Evolutionary conservation across 306 rosid genomes (phyloP).

Genomic region (Gynostemma pentaphyllum): DNA sequence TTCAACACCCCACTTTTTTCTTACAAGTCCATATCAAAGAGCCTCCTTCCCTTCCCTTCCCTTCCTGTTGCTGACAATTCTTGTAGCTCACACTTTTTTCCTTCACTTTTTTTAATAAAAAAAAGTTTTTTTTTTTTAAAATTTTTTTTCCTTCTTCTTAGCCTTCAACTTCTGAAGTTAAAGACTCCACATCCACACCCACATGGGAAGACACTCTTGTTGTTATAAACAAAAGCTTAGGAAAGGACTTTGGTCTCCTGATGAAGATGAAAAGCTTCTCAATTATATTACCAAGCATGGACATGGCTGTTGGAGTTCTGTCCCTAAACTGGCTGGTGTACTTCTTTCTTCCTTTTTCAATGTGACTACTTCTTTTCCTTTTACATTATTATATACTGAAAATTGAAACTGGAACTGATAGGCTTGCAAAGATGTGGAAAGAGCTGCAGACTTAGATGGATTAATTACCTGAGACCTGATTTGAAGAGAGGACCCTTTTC

Average conservation of each 20-base stretch:
- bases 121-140: not conserved
- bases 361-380: not conserved
- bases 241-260: conserved; percentile 54
- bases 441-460: conserved; percentile 49
- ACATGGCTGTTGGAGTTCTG: conserved; percentile 52
- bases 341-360: too few relatives aligned
- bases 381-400: too few relatives aligned
- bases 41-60: too few relatives aligned
- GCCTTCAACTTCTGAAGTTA: not conserved
- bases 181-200: not conserved
- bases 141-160: not conserved
- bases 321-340: conserved; percentile 48
- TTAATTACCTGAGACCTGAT: conserved; percentile 45
- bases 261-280: conserved; percentile 45
- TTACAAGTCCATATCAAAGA: not conserved
- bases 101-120: not conserved
- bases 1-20: not conserved
- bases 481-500: conserved; percentile 38
- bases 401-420: too few relatives aligned
- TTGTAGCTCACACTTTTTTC: not conserved
- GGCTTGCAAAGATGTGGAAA: conserved; percentile 48
- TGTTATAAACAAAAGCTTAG: conserved; percentile 43
- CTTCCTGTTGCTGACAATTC: conserved; percentile 14
- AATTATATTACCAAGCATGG: conserved; percentile 28
- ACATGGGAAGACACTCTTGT: conserved; percentile 25